Base-by-base conservation (phyloP, 768 basidiomycete genomes). In the Boletus subparvulus region DNA sequence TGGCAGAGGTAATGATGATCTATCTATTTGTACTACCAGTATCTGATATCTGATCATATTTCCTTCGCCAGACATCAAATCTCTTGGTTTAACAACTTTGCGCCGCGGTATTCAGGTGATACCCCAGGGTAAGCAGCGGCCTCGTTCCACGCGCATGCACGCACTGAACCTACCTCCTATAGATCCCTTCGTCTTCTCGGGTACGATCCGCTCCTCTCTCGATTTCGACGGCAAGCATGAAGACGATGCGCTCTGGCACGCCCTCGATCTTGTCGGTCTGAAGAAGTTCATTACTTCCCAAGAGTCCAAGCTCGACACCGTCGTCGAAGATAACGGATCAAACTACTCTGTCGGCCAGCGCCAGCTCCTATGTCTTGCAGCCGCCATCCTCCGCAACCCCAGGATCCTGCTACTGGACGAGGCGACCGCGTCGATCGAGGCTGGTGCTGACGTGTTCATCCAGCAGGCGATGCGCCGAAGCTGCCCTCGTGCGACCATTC, bases 331-430 rank as follows among this genome's bases (percentile, higher is more conserved):
- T 43, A 84, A 81, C 49, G 94, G 94, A 1, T 83, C 87, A 6
- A 86, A 82, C 51, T 73, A 94, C 60, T 92, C 89, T 61, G 96
- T 96, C 41, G 95, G 95, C 7, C 95, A 98, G 76, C 83, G 84
- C 65, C 95, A 97, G 73, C 74, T 95, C 11, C 69, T 98, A 26
- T 90, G 91, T 16, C 85, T 72, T 40, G 68, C 70, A 21, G 62
- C 58, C 36, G 69, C 68, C 41, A 66, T 70, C 57, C 60, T 72
- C 0, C 65, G 70, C 46, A 68, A 72, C 47, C 71, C 69, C 21
- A 67, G 50, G 44, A 72, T 72, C 43, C 52, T 72, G 9, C 56
- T 71, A 6, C 52, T 72, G 57, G 70, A 72, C 55, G 70, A 72
- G 56, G 69, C 70, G 35, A 71, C 69, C 1, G 89, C 87, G 13